These are phyloP conservation scores for Musa beccarii DNA, from an alignment of 176 grass and related monocot genomes.

Conservation along the genomic window DNA sequence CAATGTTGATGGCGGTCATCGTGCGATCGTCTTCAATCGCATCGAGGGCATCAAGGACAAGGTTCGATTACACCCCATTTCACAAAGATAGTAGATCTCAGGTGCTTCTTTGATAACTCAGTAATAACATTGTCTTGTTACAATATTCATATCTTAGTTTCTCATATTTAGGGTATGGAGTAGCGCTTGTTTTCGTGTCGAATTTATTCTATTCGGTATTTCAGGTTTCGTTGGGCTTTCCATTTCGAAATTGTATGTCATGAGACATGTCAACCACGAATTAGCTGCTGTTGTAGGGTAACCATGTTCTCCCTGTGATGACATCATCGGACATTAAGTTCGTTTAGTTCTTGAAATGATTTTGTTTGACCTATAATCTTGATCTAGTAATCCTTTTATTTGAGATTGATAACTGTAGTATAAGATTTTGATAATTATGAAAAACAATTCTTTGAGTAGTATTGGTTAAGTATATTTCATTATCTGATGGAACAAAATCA, in stretches of 20 bases:
- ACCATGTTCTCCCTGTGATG: not conserved
- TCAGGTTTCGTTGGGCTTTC: too few relatives aligned
- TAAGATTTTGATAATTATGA: not conserved
- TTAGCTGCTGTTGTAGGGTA: too few relatives aligned
- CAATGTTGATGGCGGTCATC: constrained; percentile 82
- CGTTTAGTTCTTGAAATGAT: not conserved
- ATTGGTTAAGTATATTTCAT: too few relatives aligned
- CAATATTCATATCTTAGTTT: too few relatives aligned
- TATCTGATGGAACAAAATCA: too few relatives aligned
- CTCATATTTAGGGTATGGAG: too few relatives aligned
- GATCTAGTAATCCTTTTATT: not conserved
- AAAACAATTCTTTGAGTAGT: too few relatives aligned
- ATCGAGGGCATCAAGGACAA: constrained; percentile 71
- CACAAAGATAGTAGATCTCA: too few relatives aligned
- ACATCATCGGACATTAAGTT: not conserved
- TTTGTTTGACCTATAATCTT: not conserved
- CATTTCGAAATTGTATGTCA: too few relatives aligned
- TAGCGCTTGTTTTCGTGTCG: too few relatives aligned
- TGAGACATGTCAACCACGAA: too few relatives aligned
- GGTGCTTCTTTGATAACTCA: not conserved
- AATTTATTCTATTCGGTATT: too few relatives aligned
- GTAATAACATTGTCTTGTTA: not conserved
- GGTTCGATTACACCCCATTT: constrained; percentile 11
- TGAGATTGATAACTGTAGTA: not conserved
- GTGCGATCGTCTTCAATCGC: constrained; percentile 89